These are phyloP conservation scores for Schizosaccharomyces lindneri DNA, from an alignment of 805 yeast species.

Conservation along the genomic window DNA sequence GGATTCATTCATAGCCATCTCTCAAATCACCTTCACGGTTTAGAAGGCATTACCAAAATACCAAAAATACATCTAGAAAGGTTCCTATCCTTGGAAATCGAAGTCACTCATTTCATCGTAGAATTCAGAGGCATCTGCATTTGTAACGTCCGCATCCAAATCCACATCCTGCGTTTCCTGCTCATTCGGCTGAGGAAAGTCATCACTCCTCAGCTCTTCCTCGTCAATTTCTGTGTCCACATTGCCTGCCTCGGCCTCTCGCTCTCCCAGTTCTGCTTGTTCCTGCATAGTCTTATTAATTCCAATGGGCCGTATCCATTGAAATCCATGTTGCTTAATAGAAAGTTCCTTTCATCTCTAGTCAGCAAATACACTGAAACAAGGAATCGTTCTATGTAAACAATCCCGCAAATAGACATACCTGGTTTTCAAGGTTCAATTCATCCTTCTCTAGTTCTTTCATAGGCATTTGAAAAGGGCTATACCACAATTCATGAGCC, in stretches of 20 bases:
- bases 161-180: not conserved
- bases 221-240: not conserved
- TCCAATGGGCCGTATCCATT: not conserved
- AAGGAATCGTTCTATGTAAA: not conserved
- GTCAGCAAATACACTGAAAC: not conserved
- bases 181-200: not conserved
- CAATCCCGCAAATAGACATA: not conserved
- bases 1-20: too few relatives aligned
- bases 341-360: not conserved
- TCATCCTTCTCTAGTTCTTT: not conserved
- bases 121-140: not conserved
- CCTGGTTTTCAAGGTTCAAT: not conserved
- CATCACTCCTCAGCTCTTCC: not conserved
- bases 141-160: not conserved
- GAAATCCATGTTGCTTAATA: not conserved
- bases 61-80: not conserved
- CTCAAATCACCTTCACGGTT: too few relatives aligned
- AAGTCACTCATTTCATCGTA: not conserved
- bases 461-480: not conserved
- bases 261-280: not conserved
- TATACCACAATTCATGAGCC: not conserved
- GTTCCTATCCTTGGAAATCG: not conserved
- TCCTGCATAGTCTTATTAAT: not conserved
- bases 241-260: not conserved
- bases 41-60: too few relatives aligned